Base-by-base conservation (phyloP, 306 rosid genomes). In the Rubus idaeus region DNA sequence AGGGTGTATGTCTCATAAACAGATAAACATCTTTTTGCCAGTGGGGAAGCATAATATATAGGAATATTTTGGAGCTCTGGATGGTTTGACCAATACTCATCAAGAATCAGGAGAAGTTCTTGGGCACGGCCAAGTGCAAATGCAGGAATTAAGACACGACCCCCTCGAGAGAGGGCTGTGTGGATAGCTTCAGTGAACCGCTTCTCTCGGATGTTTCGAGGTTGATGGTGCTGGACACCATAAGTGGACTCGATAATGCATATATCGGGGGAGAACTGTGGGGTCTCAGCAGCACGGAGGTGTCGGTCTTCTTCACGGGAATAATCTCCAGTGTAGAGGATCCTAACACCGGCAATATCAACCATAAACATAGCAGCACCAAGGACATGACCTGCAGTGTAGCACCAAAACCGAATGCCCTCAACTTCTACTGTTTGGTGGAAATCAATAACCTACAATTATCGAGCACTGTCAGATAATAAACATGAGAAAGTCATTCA, bases 311-410 rank as follows among this genome's bases (percentile, higher is more conserved):
- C 98, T 83, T 91, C 98, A 30, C 97, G 98, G 2, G 98, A 94
- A 84, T 91, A 94, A 65, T 94, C 98, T 76, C 98, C 98, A 20
- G 97, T 94, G 81, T 94, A 94, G 42, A 94, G 87, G 47, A 94
- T 94, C 74, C 98, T 86, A 71, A 94, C 97, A 64, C 98, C 94
- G 9, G 96, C 98, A 21, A 94, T 90, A 81, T 94, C 98, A 81
- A 94, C 98, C 98, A 94, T 94, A 80, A 94, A 94, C 98, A 94
- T 94, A 66, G 98, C 98, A 86, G 98, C 98, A 81, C 98, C 98
- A 80, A 94, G 96, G 71, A 94, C 97, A 75, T 94, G 97, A 71
- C 98, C 98, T 4, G 98, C 98, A 73, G 96, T 85, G 82, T 94
- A 94, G 81, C 98, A 94, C 98, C 98, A 91, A 86, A 94, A 94